These are phyloP conservation scores for Pulveroboletus sp. DNA, from an alignment of 768 basidiomycete species.

Conservation along the genomic window DNA sequence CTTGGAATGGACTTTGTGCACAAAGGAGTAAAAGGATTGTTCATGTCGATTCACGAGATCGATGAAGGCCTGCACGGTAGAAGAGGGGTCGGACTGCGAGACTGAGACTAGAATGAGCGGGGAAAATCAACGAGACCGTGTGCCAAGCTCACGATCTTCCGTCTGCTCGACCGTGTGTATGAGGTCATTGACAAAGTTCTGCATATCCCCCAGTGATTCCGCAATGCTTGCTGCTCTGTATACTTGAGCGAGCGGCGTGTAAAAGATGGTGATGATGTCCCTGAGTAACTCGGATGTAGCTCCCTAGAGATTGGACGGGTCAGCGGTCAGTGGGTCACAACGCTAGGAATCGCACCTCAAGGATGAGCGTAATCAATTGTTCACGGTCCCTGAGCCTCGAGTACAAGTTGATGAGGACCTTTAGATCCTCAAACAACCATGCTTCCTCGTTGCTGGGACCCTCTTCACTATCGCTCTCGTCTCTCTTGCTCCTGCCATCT, in stretches of 20 bases:
- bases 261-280: slow-evolving; percentile 99
- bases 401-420: slow-evolving; percentile 75
- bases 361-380: slow-evolving; percentile 88
- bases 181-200: slow-evolving; percentile 92
- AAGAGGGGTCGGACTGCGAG: slow-evolving; percentile 76
- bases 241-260: slow-evolving; percentile 92
- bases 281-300: slow-evolving; percentile 92
- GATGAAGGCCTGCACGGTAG: slow-evolving; percentile 91
- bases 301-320: slow-evolving; percentile 50
- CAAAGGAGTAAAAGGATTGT: slow-evolving; percentile 93
- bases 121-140: not conserved
- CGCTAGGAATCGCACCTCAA: slow-evolving; percentile 64
- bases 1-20: slow-evolving; percentile 98
- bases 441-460: slow-evolving; percentile 93
- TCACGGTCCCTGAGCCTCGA: slow-evolving; percentile 83
- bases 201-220: slow-evolving; percentile 88
- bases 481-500: slow-evolving; percentile 32
- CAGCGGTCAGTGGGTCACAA: not conserved
- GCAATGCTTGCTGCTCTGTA: slow-evolving; percentile 97
- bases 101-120: slow-evolving; percentile 42
- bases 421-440: slow-evolving; percentile 93
- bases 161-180: slow-evolving; percentile 91
- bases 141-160: slow-evolving; percentile 75
- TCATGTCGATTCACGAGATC: slow-evolving; percentile 93
- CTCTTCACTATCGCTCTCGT: slow-evolving; percentile 81